Percentiles rank a stretch among this genome's conserved stretches.
Evolutionary conservation across 192 early-diverging fungal species (phyloP).

Genomic region (Coemansia sp.): DNA sequence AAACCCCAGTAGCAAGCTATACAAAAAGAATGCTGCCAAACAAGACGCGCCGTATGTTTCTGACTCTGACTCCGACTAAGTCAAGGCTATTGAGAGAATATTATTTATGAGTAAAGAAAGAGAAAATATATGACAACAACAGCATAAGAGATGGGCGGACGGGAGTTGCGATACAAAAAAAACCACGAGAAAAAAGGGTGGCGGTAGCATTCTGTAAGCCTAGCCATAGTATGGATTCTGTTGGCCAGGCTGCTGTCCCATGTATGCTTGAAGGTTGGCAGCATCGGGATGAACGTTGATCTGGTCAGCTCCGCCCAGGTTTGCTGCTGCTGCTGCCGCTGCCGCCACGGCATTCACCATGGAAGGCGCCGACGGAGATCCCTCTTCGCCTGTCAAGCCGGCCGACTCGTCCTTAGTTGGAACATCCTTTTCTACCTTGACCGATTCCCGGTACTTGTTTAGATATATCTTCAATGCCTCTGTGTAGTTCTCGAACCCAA

Average conservation of each 20-base stretch:
- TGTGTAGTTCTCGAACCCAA: constrained; percentile 97
- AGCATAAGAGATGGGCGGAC: too few species aligned
- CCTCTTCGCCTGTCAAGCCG: constrained; percentile 17
- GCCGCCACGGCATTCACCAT: constrained; percentile 16
- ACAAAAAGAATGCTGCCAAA: constrained; percentile 38
- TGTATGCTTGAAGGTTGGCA: constrained; percentile 40
- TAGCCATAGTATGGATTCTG: constrained; percentile 46
- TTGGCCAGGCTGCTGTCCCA: constrained; percentile 36
- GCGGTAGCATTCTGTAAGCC: background rate
- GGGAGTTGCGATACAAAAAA: background rate
- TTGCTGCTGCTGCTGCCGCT: constrained; percentile 15
- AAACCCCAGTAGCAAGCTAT: constrained; percentile 65
- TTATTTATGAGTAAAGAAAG: too few species aligned
- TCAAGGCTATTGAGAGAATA: too few species aligned
- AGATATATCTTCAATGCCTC: constrained; percentile 89
- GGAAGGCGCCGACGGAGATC: constrained; percentile 21
- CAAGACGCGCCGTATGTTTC: constrained; percentile 43
- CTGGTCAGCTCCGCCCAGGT: constrained; percentile 21
- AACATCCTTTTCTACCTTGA: constrained; percentile 50
- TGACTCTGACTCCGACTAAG: constrained; percentile 29
- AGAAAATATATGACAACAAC: too few species aligned
- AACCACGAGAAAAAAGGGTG: background rate
- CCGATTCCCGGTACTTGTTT: constrained; percentile 76
- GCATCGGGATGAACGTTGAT: constrained; percentile 26
- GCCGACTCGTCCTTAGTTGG: constrained; percentile 21